These are phyloP conservation scores for Cavenderia fasciculata DNA, from an alignment of 78 protist species.

Conservation along the genomic window DNA sequence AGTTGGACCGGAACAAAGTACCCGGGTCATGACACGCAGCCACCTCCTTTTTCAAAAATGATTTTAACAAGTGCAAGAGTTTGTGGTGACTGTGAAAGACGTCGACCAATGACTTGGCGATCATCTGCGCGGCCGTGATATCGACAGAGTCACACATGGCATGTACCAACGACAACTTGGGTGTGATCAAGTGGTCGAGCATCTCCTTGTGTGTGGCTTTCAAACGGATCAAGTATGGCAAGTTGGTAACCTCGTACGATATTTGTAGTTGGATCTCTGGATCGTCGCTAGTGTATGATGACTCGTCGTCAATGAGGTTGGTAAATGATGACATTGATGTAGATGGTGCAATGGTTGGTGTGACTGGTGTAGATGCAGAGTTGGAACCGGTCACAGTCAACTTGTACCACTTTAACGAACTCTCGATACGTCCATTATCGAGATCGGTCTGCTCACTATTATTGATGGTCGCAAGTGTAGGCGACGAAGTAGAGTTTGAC, in stretches of 20 bases:
- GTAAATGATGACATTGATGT: slow-evolving; percentile 12
- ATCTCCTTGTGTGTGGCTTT: slow-evolving; percentile 36
- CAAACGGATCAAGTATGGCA: slow-evolving; percentile 18
- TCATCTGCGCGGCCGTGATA: slow-evolving; percentile 24
- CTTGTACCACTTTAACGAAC: slow-evolving; percentile 58
- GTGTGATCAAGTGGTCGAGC: slow-evolving; percentile 29
- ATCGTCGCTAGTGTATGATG: slow-evolving; percentile 33
- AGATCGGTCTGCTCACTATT: too few relatives aligned
- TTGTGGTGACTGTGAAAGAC: slow-evolving; percentile 62
- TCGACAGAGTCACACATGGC: slow-evolving; percentile 48
- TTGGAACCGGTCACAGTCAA: not conserved
- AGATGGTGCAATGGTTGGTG: not conserved
- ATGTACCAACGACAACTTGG: slow-evolving; percentile 46
- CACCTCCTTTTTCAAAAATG: slow-evolving; percentile 63
- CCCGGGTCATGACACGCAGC: slow-evolving; percentile 69
- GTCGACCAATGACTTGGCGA: slow-evolving; percentile 60
- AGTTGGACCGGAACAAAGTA: slow-evolving; percentile 42
- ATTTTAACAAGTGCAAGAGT: slow-evolving; percentile 27
- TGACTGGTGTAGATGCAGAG: not conserved
- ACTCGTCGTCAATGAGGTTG: slow-evolving; percentile 14
- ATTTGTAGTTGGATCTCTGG: slow-evolving; percentile 55
- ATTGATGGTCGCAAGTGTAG: slow-evolving; percentile 30
- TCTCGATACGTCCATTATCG: slow-evolving; percentile 5
- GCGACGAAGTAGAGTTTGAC: slow-evolving; percentile 26
- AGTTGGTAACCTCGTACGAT: slow-evolving; percentile 41